These are phyloP conservation scores for Pythium angustatum DNA, from an alignment of 352 stramenopile species.

Conservation along the genomic window DNA sequence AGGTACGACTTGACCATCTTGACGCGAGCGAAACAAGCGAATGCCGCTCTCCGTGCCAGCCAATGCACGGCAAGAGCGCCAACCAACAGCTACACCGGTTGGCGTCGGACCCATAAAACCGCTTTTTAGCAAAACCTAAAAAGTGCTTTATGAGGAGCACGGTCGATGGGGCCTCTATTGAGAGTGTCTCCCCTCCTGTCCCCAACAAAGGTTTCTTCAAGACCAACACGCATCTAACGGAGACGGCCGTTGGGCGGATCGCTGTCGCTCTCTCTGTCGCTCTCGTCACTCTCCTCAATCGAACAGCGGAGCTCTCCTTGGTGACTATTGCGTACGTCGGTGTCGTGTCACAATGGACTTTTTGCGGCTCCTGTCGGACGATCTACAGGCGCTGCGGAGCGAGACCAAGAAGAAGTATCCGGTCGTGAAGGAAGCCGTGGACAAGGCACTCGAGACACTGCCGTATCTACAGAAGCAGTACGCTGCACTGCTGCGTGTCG, in stretches of 20 bases:
- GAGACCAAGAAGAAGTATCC: constrained; percentile 91
- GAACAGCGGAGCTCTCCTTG: not conserved
- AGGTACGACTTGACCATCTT: constrained; percentile 94
- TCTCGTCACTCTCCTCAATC: not conserved
- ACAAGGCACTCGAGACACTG: constrained; percentile 94
- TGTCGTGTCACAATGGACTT: constrained; percentile 83
- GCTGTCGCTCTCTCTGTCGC: not conserved
- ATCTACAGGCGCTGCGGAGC: constrained; percentile 81
- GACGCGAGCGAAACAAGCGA: not conserved
- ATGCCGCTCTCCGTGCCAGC: constrained; percentile 15
- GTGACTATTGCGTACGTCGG: not conserved
- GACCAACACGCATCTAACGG: too few relatives aligned
- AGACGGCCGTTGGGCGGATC: too few relatives aligned
- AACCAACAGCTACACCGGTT: constrained; percentile 15
- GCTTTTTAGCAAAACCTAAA: constrained; percentile 13
- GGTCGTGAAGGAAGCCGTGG: constrained; percentile 95
- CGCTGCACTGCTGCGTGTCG: constrained; percentile 75
- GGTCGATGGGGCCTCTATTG: constrained; percentile 22
- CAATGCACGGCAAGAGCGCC: not conserved
- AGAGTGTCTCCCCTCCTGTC: not conserved
- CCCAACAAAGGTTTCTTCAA: constrained; percentile 14
- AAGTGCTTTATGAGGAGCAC: too few relatives aligned
- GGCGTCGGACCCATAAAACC: constrained; percentile 5
- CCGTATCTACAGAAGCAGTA: constrained; percentile 95
- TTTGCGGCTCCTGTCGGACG: constrained; percentile 85